Evolutionary conservation across 768 basidiomycete species (phyloP).

Genomic region (Russula sp.): DNA sequence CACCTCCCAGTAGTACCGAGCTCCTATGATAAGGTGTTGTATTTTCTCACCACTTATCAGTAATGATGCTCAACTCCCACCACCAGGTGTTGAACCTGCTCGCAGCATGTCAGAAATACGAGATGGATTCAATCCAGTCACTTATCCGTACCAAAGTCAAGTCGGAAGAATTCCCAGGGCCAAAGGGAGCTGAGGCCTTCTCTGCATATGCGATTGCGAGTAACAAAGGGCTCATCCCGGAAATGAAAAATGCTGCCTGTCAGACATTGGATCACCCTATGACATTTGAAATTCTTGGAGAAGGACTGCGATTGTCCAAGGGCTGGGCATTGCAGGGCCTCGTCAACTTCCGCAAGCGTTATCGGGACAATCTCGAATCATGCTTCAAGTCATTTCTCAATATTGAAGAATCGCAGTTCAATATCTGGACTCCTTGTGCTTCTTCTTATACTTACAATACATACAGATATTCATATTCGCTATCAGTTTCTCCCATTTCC

Average conservation of each 20-base stretch:
- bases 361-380: not conserved
- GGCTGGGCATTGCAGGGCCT: not conserved
- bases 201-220: not conserved
- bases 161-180: not conserved
- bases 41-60: not conserved
- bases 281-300: not conserved
- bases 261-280: not conserved
- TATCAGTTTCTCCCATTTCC: too few relatives aligned
- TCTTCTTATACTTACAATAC: too few relatives aligned
- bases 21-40: not conserved
- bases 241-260: not conserved
- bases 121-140: conserved; percentile 22
- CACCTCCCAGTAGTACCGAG: not conserved
- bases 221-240: not conserved
- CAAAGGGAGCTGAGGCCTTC: not conserved
- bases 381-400: not conserved
- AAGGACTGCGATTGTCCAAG: not conserved
- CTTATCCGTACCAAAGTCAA: not conserved
- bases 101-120: conserved; percentile 32
- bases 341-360: not conserved
- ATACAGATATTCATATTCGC: too few relatives aligned
- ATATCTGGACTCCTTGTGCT: too few relatives aligned
- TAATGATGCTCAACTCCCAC: too few relatives aligned
- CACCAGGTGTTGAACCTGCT: conserved; percentile 11
- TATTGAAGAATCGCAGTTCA: too few relatives aligned